Evolutionary conservation across 2,329 filamentous ascomycete genomes (phyloP).

Genomic region (Pseudogymnoascus verrucosus): DNA sequence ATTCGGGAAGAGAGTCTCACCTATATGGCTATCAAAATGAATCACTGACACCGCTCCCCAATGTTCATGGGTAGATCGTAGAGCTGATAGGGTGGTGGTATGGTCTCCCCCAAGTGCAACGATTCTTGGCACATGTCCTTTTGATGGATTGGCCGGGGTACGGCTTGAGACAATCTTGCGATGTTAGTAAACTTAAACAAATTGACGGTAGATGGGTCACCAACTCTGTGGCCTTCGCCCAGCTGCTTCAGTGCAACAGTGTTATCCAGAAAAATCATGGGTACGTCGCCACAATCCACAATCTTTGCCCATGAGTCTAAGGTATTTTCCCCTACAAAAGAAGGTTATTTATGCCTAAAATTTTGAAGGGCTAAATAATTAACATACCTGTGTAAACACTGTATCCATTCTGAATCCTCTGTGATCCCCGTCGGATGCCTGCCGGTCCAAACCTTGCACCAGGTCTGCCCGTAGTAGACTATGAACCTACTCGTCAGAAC

Average conservation of each 20-base stretch:
- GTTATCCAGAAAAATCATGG: constrained; percentile 39
- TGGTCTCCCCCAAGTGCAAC: constrained; percentile 17
- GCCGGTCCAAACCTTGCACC: constrained; percentile 31
- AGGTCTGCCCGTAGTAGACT: constrained; percentile 23
- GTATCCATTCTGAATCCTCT: constrained; percentile 20
- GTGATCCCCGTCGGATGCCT: constrained; percentile 28
- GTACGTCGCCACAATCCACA: constrained; percentile 43
- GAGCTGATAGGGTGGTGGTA: constrained; percentile 12
- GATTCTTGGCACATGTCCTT: constrained; percentile 7
- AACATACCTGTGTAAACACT: constrained; percentile 38
- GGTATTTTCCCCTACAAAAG: constrained; percentile 26
- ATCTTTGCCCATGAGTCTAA: constrained; percentile 38
- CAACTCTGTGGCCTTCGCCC: constrained; percentile 10
- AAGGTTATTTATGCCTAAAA: constrained; percentile 20
- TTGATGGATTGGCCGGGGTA: not conserved
- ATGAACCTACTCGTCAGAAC: not conserved
- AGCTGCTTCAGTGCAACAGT: constrained; percentile 12
- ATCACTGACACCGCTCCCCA: constrained; percentile 14
- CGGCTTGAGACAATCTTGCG: constrained; percentile 37
- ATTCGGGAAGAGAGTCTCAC: not conserved
- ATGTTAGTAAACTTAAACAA: constrained; percentile 35
- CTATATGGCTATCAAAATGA: constrained; percentile 14
- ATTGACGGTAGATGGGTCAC: not conserved
- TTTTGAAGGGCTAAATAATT: constrained; percentile 13
- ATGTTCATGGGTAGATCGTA: constrained; percentile 8